phyloP scores from a whole-genome alignment of 202 grass and related monocot genomes.

The Zoysia matrella region DNA sequence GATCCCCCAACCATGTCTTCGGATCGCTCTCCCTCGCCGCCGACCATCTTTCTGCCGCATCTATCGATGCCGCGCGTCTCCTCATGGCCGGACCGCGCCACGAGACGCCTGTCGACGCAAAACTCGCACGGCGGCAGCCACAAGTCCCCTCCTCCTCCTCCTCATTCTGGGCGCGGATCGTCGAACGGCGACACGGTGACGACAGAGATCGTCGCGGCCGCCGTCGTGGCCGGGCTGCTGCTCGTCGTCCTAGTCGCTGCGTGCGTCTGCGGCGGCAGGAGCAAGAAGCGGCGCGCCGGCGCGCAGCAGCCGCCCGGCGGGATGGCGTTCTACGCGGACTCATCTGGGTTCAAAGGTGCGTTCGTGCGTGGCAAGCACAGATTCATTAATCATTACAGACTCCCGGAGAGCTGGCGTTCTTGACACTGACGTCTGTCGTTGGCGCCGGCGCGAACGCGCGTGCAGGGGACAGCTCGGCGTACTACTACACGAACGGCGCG shows the following conservation, averaged over 20 bases:
- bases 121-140: not conserved
- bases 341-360: constrained; percentile 59
- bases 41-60: not conserved
- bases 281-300: constrained; percentile 39
- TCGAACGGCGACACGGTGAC: not conserved
- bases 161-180: not conserved
- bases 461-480: constrained; percentile 35
- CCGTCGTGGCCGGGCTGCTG: constrained; percentile 37
- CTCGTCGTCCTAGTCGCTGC: constrained; percentile 34
- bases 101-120: constrained; percentile 24
- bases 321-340: constrained; percentile 62
- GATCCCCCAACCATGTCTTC: not conserved
- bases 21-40: not conserved
- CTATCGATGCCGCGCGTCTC: not conserved
- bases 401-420: no score
- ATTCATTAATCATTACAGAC: no score
- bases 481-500: constrained; percentile 1
- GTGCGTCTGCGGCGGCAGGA: constrained; percentile 44
- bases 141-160: no score
- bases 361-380: no score
- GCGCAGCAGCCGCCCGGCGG: constrained; percentile 37
- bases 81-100: not conserved
- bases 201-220: constrained; percentile 13
- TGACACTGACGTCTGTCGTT: no score
- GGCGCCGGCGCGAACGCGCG: no score